Evolutionary conservation across 2,329 filamentous ascomycete species (phyloP), one percentile per base, ranked within the genome.

Genomic region (Claviceps arundinis): DNA sequence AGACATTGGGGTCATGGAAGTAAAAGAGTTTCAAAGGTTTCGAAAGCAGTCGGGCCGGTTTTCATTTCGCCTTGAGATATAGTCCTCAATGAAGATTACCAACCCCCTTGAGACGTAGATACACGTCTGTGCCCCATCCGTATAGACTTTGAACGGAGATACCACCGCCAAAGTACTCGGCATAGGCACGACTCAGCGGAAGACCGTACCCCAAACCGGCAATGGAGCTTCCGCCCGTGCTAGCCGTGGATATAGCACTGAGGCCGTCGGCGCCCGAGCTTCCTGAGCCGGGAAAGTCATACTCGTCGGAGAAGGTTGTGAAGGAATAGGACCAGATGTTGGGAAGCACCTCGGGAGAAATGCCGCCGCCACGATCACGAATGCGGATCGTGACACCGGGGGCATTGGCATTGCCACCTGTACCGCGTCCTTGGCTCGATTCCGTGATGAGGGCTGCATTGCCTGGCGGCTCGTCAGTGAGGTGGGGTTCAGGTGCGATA

Each of bases 321-420:
- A 96, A 98, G 56, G 87, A 93, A 66, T 97, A 98, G 6, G 89
- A 90, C 90, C 93, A 98, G 54, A 98, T 90, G 58, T 91, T 84
- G 4, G 84, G 82, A 37, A 93, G 71, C 30, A 93, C 84, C 16
- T 90, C 87, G 0, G 90, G 87, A 1, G 82, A 79, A 52, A 98
- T 97, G 38, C 93, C 93, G 43, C 91, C 91, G 48, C 93, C 93
- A n/a, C 89, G 83, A 65, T 98, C 93, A 8, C 93, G 84, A 59
- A 98, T 96, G 24, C 93, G 82, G 60, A 98, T 94, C 0, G 93
- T 97, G 13, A 98, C 89, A 40, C 89, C 90, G 0, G 90, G 88
- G 0, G 84, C 79, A 53, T 81, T 77, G 30, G 30, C 9, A 34
- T 34, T 11, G 8, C 30, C 30, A 34, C 30, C 30, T 34, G 9